phyloP scores from a whole-genome alignment of 257 asterid genomes.

The Knoxia roxburghii region DNA sequence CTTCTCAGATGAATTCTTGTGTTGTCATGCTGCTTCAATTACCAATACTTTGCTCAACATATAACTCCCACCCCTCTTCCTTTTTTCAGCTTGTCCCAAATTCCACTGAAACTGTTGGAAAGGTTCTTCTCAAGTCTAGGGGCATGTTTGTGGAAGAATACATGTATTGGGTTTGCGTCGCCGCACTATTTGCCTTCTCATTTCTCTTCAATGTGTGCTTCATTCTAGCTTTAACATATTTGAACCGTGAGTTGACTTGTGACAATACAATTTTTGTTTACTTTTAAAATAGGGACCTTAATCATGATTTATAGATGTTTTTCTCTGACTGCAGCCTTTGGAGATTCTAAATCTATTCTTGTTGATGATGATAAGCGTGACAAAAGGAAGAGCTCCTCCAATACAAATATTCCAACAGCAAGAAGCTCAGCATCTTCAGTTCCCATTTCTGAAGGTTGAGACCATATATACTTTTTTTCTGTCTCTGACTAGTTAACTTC shows the following conservation, averaged over 20 bases:
- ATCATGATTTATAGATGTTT: slow-evolving; percentile 18
- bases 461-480: background rate
- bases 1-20: slow-evolving; percentile 6
- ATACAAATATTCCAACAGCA: slow-evolving; percentile 17
- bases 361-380: slow-evolving; percentile 35
- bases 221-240: slow-evolving; percentile 60
- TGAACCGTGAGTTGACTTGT: slow-evolving; percentile 59
- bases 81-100: slow-evolving; percentile 47
- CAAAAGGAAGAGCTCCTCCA: slow-evolving; percentile 28
- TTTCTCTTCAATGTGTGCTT: slow-evolving; percentile 70
- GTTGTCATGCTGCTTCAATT: slow-evolving; percentile 7
- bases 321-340: slow-evolving; percentile 50
- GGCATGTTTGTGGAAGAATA: slow-evolving; percentile 78
- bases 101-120: slow-evolving; percentile 71
- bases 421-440: slow-evolving; percentile 31
- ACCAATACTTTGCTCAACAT: slow-evolving; percentile 11
- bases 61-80: background rate
- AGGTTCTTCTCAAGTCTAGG: slow-evolving; percentile 77
- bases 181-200: slow-evolving; percentile 81
- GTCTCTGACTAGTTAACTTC: background rate
- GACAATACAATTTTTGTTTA: slow-evolving; percentile 9
- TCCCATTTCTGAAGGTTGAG: slow-evolving; percentile 37
- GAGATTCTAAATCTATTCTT: slow-evolving; percentile 53
- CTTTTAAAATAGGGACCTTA: slow-evolving; percentile 6
- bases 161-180: slow-evolving; percentile 76